Conservation (phyloP, 2,329 filamentous ascomycete genomes). For the Corinectria fuckeliana region DNA sequence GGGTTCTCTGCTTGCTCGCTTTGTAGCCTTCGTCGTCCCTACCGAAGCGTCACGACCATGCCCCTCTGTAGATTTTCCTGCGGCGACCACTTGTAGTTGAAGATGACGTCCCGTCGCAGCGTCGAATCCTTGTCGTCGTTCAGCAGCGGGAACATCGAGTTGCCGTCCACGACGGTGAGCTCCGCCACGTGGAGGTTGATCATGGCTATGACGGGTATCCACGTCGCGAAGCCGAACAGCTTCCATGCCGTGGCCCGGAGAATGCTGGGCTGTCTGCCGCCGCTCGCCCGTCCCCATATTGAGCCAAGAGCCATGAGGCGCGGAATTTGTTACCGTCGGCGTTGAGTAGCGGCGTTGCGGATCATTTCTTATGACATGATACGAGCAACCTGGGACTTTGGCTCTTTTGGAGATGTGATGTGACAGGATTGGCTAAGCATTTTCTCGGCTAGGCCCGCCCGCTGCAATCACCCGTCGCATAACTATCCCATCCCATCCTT, state of each 20-base stretch:
- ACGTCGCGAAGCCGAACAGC: slow-evolving; percentile 62
- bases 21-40: slow-evolving; percentile 27
- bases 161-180: slow-evolving; percentile 62
- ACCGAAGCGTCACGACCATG: slow-evolving; percentile 78
- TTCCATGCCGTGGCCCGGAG: slow-evolving; percentile 49
- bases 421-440: slow-evolving; percentile 23
- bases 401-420: slow-evolving; percentile 14
- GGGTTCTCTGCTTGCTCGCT: slow-evolving; percentile 3
- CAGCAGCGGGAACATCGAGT: slow-evolving; percentile 80
- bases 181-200: slow-evolving; percentile 68
- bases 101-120: slow-evolving; percentile 59
- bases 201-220: slow-evolving; percentile 67
- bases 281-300: slow-evolving; percentile 45
- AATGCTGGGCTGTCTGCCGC: slow-evolving; percentile 31
- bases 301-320: slow-evolving; percentile 44
- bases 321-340: slow-evolving; percentile 3
- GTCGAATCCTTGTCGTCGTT: slow-evolving; percentile 70
- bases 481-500: background rate
- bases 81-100: slow-evolving; percentile 65
- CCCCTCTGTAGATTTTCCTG: slow-evolving; percentile 68
- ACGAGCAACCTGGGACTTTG: slow-evolving; percentile 13
- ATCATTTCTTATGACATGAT: slow-evolving; percentile 17
- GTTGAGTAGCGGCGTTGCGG: background rate
- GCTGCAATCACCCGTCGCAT: slow-evolving; percentile 1
- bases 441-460: slow-evolving; percentile 32